These are phyloP conservation scores for Dendryphion nanum DNA, from an alignment of 2,329 filamentous ascomycete species.

Conservation along the genomic window DNA sequence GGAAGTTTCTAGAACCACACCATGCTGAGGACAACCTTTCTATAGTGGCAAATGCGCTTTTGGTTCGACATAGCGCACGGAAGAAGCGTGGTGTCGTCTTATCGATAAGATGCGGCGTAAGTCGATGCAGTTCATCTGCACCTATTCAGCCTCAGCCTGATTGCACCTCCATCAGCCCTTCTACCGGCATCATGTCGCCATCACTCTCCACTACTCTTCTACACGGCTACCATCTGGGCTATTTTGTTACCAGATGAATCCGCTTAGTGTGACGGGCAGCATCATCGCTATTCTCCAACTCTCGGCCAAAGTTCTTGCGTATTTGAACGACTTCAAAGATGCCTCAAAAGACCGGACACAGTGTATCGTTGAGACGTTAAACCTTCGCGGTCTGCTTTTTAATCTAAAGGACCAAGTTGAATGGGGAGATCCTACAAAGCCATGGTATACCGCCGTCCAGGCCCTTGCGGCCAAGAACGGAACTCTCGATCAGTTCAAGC, in stretches of 20 bases:
- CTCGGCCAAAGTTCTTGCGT: constrained; percentile 15
- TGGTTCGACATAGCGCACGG: background rate
- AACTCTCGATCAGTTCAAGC: constrained; percentile 24
- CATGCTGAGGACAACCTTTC: background rate
- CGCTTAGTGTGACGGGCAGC: constrained; percentile 22
- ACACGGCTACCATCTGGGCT: constrained; percentile 1
- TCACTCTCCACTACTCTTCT: constrained; percentile 3
- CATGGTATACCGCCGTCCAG: constrained; percentile 20
- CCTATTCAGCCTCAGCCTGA: constrained; percentile 5
- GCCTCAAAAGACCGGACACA: constrained; percentile 19
- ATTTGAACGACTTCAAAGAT: constrained; percentile 24
- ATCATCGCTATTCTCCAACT: constrained; percentile 24
- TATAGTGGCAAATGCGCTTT: background rate
- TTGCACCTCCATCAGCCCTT: constrained; percentile 5
- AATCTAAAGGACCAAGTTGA: constrained; percentile 19
- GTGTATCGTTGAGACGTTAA: constrained; percentile 17
- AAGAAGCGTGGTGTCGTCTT: background rate
- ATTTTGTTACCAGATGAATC: constrained; percentile 17
- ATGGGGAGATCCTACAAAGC: constrained; percentile 8
- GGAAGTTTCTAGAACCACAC: background rate
- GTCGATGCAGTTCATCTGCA: background rate
- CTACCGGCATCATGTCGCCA: constrained; percentile 1
- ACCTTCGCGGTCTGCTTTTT: constrained; percentile 19
- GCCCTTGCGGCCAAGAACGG: constrained; percentile 18
- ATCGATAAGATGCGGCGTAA: background rate